A percentile compares a stretch with the other conserved stretches of the same genome.
Conservation (phyloP, 192 early-diverging fungal species). For the Borealophlyctis nickersoniae region DNA sequence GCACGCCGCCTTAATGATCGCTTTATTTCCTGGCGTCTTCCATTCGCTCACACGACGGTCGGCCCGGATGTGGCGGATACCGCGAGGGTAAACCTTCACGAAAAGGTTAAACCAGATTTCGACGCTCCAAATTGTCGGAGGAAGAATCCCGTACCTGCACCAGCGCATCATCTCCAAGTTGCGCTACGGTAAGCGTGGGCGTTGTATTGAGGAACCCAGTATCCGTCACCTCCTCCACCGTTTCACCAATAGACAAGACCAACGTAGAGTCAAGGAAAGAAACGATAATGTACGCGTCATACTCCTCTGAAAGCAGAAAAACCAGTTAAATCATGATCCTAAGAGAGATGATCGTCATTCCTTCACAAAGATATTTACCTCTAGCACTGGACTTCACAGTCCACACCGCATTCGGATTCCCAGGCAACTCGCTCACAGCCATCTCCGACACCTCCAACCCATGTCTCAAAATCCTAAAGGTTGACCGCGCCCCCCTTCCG, state of each 20-base stretch:
- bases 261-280: conserved; percentile 91
- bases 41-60: conserved; percentile 93
- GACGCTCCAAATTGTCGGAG: not conserved
- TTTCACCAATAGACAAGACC: conserved; percentile 88
- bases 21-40: conserved; percentile 74
- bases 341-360: no score
- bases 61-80: conserved; percentile 82
- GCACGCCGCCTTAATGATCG: conserved; percentile 74
- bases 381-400: conserved; percentile 45
- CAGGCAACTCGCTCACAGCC: conserved; percentile 89
- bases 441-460: conserved; percentile 91
- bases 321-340: not conserved
- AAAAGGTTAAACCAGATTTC: not conserved
- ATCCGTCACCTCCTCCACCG: conserved; percentile 87
- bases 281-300: conserved; percentile 86
- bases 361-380: conserved; percentile 12
- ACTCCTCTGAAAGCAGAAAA: conserved; percentile 39
- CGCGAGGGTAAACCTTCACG: conserved; percentile 70
- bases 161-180: conserved; percentile 81
- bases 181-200: conserved; percentile 80
- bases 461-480: conserved; percentile 87
- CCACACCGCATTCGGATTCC: conserved; percentile 92
- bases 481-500: conserved; percentile 74
- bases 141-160: conserved; percentile 62
- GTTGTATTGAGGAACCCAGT: conserved; percentile 81